Conservation (phyloP, 208 protist genomes). For the Phytomonas sp. region DNA sequence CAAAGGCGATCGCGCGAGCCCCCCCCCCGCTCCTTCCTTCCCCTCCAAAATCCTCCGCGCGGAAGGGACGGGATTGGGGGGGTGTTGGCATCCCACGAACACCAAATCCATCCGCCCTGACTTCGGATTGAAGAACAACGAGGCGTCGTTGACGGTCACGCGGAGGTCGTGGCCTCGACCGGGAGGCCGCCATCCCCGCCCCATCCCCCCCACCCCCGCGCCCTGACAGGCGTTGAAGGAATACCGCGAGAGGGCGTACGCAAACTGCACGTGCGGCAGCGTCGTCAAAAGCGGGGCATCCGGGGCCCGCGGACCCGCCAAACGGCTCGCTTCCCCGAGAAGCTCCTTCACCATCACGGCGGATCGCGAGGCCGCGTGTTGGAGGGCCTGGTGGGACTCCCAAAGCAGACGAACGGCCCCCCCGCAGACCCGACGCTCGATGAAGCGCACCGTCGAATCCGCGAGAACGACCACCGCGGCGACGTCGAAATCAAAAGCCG, state of each 20-base stretch:
- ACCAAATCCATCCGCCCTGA: conserved; percentile 2
- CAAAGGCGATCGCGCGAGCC: too few species aligned
- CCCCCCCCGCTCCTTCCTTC: too few species aligned
- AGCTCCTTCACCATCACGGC: neutral
- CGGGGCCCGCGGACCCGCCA: neutral
- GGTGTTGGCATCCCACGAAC: neutral
- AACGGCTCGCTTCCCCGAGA: neutral
- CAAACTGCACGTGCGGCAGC: conserved; percentile 56
- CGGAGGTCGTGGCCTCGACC: neutral
- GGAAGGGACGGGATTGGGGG: too few species aligned
- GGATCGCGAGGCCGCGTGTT: neutral
- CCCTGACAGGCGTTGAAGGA: conserved; percentile 16
- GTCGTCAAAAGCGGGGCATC: conserved; percentile 9
- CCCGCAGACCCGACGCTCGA: conserved; percentile 42
- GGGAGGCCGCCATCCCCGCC: too few species aligned
- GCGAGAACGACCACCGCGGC: conserved; percentile 50
- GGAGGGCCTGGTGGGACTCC: conserved; percentile 23
- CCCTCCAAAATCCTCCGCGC: too few species aligned
- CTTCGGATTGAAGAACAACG: conserved; percentile 15
- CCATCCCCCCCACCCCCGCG: neutral
- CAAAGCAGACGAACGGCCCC: conserved; percentile 40
- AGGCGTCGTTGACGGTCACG: conserved; percentile 14
- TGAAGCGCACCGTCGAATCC: conserved; percentile 45
- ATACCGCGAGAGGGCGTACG: conserved; percentile 36
- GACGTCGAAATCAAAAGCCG: conserved; percentile 51